These are phyloP conservation scores for Phytopythium mirpurense DNA, from an alignment of 352 stramenopile genomes.

Conservation along the genomic window DNA sequence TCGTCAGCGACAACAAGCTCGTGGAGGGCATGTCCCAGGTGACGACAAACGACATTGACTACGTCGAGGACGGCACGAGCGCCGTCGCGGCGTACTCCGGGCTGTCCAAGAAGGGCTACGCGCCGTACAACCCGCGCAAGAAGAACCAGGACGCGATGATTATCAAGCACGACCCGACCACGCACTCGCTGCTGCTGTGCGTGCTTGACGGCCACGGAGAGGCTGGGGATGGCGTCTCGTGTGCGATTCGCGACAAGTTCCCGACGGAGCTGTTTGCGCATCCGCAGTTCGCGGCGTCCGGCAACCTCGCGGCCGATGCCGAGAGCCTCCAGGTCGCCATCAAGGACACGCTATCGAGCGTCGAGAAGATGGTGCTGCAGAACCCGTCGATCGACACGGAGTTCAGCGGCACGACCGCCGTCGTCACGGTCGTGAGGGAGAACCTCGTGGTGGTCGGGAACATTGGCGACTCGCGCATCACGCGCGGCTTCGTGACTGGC, in stretches of 20 bases:
- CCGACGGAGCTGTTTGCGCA: constrained; percentile 90
- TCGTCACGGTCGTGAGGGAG: constrained; percentile 67
- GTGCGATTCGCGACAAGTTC: constrained; percentile 87
- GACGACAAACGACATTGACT: constrained; percentile 55
- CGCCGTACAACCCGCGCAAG: constrained; percentile 95
- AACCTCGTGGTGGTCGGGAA: constrained; percentile 93
- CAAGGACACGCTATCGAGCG: constrained; percentile 33
- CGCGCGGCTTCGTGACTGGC: constrained; percentile 66
- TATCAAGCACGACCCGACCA: constrained; percentile 90
- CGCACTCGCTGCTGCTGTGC: constrained; percentile 92
- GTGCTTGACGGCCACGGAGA: constrained; percentile 97
- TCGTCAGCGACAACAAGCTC: constrained; percentile 80
- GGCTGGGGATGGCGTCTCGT: constrained; percentile 91
- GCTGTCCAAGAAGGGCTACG: constrained; percentile 80
- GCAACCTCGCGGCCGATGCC: constrained; percentile 52
- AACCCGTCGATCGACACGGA: constrained; percentile 93
- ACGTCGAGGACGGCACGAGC: constrained; percentile 50
- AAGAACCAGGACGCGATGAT: constrained; percentile 98
- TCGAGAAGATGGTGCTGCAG: constrained; percentile 83
- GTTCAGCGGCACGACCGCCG: constrained; percentile 87
- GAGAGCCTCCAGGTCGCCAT: constrained; percentile 53
- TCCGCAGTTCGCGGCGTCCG: constrained; percentile 57
- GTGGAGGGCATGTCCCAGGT: constrained; percentile 71
- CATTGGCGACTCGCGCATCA: constrained; percentile 96
- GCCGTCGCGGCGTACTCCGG: constrained; percentile 66